phyloP scores from a whole-genome alignment of 768 basidiomycete species.

The Pleurotus giganteus region DNA sequence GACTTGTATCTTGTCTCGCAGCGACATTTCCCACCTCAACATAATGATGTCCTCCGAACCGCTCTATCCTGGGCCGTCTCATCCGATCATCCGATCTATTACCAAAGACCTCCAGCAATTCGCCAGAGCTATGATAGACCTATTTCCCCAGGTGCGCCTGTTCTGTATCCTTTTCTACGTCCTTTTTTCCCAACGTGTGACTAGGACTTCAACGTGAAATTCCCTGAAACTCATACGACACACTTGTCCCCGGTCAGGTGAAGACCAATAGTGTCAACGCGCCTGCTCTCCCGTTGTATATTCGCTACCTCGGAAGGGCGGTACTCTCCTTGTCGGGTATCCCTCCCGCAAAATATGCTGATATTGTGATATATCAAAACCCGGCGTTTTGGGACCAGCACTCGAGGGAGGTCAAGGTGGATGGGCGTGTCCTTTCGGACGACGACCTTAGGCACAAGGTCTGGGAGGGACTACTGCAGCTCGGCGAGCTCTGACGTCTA shows the following conservation, averaged over 20 bases:
- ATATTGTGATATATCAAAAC: slow-evolving; percentile 1
- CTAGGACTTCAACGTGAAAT: slow-evolving; percentile 4
- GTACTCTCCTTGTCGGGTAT: not conserved
- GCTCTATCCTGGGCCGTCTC: no score
- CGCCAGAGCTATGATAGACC: no score
- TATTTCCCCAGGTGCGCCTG: not conserved
- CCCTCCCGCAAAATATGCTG: not conserved
- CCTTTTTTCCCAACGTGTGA: no score
- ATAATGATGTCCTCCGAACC: no score
- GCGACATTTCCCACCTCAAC: no score
- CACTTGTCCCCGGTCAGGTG: slow-evolving; percentile 2
- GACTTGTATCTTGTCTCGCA: no score
- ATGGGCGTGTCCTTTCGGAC: not conserved
- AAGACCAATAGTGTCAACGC: not conserved
- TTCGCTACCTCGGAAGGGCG: not conserved
- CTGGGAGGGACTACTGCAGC: slow-evolving; percentile 4
- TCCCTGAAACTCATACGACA: not conserved
- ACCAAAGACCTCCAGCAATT: no score
- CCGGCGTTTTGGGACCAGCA: slow-evolving; percentile 7
- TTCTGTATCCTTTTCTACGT: not conserved
- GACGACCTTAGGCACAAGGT: not conserved
- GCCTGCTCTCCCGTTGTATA: not conserved
- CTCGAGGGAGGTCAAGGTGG: not conserved
- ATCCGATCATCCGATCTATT: no score
- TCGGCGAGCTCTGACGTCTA: no score